Evolutionary conservation across 1,139 yeast genomes (phyloP).

Genomic region (Debaryomycetaceae sp.): DNA sequence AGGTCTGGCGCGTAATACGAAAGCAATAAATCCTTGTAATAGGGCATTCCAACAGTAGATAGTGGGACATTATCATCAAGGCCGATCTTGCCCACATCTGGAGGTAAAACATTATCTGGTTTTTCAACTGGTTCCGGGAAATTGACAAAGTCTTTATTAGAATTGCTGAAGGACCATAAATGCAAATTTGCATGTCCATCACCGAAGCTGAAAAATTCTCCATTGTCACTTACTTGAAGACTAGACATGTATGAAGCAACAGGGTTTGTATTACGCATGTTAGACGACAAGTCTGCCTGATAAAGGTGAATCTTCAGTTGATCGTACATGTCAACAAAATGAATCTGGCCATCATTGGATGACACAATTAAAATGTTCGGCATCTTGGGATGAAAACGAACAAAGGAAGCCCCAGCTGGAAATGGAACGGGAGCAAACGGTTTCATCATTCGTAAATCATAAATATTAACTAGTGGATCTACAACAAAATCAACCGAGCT

Average conservation of each 20-base stretch:
- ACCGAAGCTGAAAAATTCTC: constrained; percentile 69
- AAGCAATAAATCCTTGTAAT: constrained; percentile 70
- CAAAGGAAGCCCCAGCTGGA: constrained; percentile 86
- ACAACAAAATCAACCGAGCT: constrained; percentile 26
- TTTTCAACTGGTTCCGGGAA: constrained; percentile 50
- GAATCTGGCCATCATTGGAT: constrained; percentile 77
- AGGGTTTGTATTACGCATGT: constrained; percentile 4
- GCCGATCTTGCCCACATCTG: constrained; percentile 19
- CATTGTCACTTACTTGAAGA: constrained; percentile 71
- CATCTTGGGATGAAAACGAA: constrained; percentile 79
- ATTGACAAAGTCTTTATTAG: constrained; percentile 40
- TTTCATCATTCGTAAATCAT: constrained; percentile 72
- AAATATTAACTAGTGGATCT: constrained; percentile 83
- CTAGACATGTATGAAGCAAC: constrained; percentile 40
- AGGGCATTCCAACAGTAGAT: constrained; percentile 80
- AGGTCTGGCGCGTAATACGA: constrained; percentile 75
- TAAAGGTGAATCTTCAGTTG: constrained; percentile 62
- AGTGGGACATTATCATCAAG: constrained; percentile 54
- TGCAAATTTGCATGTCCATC: constrained; percentile 67
- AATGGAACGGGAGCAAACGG: constrained; percentile 81
- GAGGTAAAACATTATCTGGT: constrained; percentile 36
- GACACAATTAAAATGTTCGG: constrained; percentile 77
- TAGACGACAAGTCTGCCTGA: constrained; percentile 56
- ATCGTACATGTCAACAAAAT: constrained; percentile 78
- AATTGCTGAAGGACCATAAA: constrained; percentile 62